phyloP scores from a whole-genome alignment of 1,284 basidiomycete species.

The Papiliotrema laurentii region DNA sequence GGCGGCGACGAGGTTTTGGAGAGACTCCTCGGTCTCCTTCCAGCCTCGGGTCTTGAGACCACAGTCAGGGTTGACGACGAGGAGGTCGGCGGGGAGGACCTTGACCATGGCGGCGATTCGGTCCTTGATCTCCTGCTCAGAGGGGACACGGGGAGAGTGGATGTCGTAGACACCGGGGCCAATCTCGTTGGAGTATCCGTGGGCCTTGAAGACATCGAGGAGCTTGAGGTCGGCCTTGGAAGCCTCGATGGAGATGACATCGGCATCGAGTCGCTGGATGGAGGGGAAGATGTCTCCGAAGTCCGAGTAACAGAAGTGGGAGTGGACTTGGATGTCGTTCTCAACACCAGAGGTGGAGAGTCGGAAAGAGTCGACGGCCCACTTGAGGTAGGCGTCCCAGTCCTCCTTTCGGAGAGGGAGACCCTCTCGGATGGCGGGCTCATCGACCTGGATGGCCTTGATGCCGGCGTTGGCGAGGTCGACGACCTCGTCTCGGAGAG shows the following conservation, averaged over 20 bases:
- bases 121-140: conserved; percentile 89
- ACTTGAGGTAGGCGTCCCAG: conserved; percentile 90
- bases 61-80: conserved; percentile 88
- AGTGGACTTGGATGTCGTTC: conserved; percentile 90
- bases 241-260: conserved; percentile 97
- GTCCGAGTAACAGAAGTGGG: conserved; percentile 72
- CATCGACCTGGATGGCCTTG: conserved; percentile 97
- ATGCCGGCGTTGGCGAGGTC: conserved; percentile 98
- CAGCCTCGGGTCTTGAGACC: conserved; percentile 83
- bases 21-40: conserved; percentile 87
- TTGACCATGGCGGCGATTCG: conserved; percentile 79
- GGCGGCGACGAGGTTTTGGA: conserved; percentile 80
- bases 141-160: conserved; percentile 97
- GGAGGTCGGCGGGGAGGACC: conserved; percentile 70
- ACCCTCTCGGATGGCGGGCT: conserved; percentile 98
- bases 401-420: conserved; percentile 89
- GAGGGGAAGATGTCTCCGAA: conserved; percentile 98
- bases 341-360: conserved; percentile 89
- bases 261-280: conserved; percentile 95
- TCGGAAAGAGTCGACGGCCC: conserved; percentile 98
- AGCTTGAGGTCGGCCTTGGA: conserved; percentile 98
- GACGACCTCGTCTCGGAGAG: conserved; percentile 95
- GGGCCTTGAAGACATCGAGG: conserved; percentile 88
- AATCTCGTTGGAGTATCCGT: conserved; percentile 96
- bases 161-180: conserved; percentile 99